Evolutionary conservation across 257 asterid genomes (phyloP), one percentile per base, ranked within the genome.

Genomic region (Solanum neorickii): DNA sequence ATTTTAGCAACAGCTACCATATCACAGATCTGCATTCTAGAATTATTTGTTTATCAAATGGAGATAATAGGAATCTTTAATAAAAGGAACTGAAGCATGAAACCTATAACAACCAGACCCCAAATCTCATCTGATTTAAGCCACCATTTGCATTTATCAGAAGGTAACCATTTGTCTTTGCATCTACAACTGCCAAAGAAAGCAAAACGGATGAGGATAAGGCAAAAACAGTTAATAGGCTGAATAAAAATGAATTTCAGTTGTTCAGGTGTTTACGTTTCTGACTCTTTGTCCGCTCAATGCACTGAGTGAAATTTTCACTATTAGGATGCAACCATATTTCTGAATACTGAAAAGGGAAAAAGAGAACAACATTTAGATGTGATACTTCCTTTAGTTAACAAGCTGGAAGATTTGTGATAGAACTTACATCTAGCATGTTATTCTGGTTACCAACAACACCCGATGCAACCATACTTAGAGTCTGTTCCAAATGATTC

Each of bases 61-160:
- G 88, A 88, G 88, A 86, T 86, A 46, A 89, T 44, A 69, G 72
- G 77, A 86, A 87, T 87, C 85, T 76, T 86, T 82, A 74, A 78
- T 7, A 69, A 46, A 60, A 80, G 85, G 74, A 73, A 89, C 3
- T 23, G 80, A 89, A 80, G 87, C 80, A 87, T 88, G n/a, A 88
- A 91, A 90, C 59, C 68, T 62, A 86, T 86, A 89, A 89, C 91
- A 89, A 93, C 88, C 98, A 92, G 98, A 97, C 99, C 99, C 99
- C 99, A 97, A 97, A 97, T 94, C 99, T 97, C 99, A 95, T 97
- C 96, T 97, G 99, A 92, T 95, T 97, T 89, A 97, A 91, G 89
- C 99, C 99, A 62, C 99, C 99, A 87, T 97, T 97, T 88, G 99
- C 98, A 90, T 97, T 97, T 73, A 94, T 92, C 83, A 97, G 87